Percentiles rank a stretch among this genome's conserved stretches.
phyloP scores from a whole-genome alignment of 1,284 basidiomycete genomes.

The Ustilago lituana region DNA sequence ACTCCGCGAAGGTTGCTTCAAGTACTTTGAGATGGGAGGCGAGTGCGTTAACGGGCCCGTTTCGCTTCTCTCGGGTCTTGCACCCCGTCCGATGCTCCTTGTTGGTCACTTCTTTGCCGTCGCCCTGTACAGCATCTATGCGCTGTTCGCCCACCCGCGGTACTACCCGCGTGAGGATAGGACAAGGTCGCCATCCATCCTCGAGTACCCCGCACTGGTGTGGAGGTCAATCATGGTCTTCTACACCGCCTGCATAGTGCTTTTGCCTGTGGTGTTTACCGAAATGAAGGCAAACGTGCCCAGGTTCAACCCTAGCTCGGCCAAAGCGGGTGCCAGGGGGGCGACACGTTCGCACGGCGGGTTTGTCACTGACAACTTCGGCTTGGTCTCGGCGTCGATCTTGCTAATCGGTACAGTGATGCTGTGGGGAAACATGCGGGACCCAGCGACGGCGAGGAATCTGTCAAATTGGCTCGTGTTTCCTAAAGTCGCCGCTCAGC shows the following conservation, averaged over 20 bases:
- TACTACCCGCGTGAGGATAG: conserved; percentile 19
- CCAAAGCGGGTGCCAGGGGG: neutral
- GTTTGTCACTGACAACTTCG: conserved; percentile 42
- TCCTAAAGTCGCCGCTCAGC: conserved; percentile 29
- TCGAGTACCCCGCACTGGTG: conserved; percentile 54
- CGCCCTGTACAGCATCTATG: conserved; percentile 89
- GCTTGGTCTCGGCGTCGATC: conserved; percentile 31
- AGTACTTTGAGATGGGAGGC: conserved; percentile 94
- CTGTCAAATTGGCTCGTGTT: conserved; percentile 43
- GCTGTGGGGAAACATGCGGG: conserved; percentile 38
- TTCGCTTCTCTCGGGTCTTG: conserved; percentile 69
- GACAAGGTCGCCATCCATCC: conserved; percentile 20
- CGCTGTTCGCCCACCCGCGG: conserved; percentile 74
- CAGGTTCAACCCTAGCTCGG: conserved; percentile 5
- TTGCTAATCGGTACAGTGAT: conserved; percentile 36
- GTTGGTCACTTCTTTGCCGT: conserved; percentile 94
- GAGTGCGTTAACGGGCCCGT: conserved; percentile 89
- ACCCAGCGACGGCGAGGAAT: conserved; percentile 33
- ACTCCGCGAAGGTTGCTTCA: conserved; percentile 91
- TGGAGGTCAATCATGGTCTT: conserved; percentile 57
- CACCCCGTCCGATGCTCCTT: conserved; percentile 80
- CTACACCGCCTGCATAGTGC: conserved; percentile 63
- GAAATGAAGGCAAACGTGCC: conserved; percentile 59
- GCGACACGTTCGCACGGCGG: conserved; percentile 7
- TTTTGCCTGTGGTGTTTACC: conserved; percentile 64